phyloP scores from a whole-genome alignment of 2,329 filamentous ascomycete species.

The Alternaria sp. region DNA sequence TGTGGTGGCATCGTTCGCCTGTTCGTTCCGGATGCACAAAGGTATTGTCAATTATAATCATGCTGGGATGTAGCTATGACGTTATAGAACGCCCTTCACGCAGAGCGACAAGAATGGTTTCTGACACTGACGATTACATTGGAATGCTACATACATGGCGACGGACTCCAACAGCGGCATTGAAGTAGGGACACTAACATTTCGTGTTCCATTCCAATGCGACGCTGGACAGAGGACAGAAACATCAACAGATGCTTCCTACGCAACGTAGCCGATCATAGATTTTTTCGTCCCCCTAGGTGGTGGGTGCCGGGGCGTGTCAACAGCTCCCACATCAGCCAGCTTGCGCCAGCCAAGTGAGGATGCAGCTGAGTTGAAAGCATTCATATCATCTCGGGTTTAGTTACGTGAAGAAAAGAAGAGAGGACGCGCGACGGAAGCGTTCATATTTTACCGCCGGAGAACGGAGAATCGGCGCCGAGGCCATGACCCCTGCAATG shows the following conservation, averaged over 20 bases:
- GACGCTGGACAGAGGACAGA: background rate
- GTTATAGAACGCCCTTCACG: background rate
- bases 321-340: conserved; percentile 59
- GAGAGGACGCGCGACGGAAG: conserved; percentile 20
- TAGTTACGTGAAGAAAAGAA: conserved; percentile 72
- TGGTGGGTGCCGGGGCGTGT: conserved; percentile 58
- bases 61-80: background rate
- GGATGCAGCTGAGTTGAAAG: conserved; percentile 64
- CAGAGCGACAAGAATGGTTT: background rate
- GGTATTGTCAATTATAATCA: background rate
- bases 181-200: background rate
- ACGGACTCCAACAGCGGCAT: background rate
- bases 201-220: background rate
- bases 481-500: conserved; percentile 13
- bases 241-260: conserved; percentile 14
- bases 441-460: conserved; percentile 32
- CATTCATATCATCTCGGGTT: conserved; percentile 78
- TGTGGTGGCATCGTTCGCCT: background rate
- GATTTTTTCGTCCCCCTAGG: conserved; percentile 55
- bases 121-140: conserved; percentile 5
- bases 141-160: conserved; percentile 22
- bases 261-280: conserved; percentile 57
- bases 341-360: conserved; percentile 60
- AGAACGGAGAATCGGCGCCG: conserved; percentile 21
- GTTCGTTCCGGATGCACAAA: background rate